Evolutionary conservation across 352 stramenopile genomes (phyloP), one percentile per base, ranked within the genome.

Genomic region (Globisporangium sylvaticum): DNA sequence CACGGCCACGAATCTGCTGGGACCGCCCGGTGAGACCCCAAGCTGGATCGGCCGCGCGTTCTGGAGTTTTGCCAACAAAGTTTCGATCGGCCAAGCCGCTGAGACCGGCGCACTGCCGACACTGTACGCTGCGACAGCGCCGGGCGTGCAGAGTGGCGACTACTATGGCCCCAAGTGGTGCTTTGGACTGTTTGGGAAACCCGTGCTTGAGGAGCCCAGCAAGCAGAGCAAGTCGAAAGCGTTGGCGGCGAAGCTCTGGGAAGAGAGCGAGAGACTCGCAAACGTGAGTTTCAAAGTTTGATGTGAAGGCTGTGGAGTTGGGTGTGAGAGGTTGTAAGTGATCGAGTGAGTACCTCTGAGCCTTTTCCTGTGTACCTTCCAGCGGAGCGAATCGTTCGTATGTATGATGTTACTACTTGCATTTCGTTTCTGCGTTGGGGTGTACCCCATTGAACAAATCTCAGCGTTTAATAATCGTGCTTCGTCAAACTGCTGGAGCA

Each of bases 211-310:
- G 52, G 66, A 78, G 31, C 70, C 77, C 25, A 20, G n/a, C 8
- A 31, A 31, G 22, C 50, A 56, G 22, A 56, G 50, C 50, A 25
- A 44, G 82, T 75, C 9, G 46, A 72, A 10, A 62, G 72, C 31
- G 61, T 68, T 44, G 71, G 76, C 1, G 32, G 10, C 50, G 4
- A 77, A 72, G 29, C 57, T 87, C 0, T 85, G 78, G 78, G 67
- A 73, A 18, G 58, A 75, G 22, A 89, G 80, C 56, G 78, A 89
- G 64, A 55, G 66, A n/a, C 65, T 87, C 27, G 72, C 72, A 6
- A 74, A 71, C 48, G 58, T 75, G 27, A 66, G 32, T 1, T 82
- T 80, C 58, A 44, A 15, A 15, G 37, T 44, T 1, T 44, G 9
- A 18, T 44, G 37, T 44, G 10, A 6, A 44, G 12, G 10, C 7